A percentile compares a stretch with the other conserved stretches of the same genome.
These are phyloP conservation scores for Magnolia officinalis DNA, from an alignment of 164 flowering plant species.

Conservation along the genomic window DNA sequence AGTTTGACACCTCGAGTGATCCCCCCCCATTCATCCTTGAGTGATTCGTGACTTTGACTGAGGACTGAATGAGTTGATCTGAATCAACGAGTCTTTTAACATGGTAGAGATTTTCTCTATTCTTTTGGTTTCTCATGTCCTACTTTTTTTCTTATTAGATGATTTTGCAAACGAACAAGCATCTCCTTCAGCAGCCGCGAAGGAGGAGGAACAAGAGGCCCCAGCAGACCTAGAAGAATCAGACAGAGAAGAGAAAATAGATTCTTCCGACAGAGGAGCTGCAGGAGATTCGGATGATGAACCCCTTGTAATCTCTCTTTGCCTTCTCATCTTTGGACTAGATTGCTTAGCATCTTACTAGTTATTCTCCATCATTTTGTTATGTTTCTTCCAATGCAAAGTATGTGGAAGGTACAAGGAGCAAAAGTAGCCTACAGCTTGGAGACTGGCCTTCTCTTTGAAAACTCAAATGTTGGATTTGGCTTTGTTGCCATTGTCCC, in stretches of 20 bases:
- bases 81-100: too few species aligned
- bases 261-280: slow-evolving; percentile 19
- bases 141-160: slow-evolving; percentile 19
- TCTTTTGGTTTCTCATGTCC: background rate
- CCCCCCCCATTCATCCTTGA: background rate
- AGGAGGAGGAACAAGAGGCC: slow-evolving; percentile 19
- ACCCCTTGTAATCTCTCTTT: slow-evolving; percentile 45
- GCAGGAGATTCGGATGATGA: slow-evolving; percentile 63
- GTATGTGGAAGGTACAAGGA: slow-evolving; percentile 51
- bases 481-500: background rate
- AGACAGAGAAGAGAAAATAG: slow-evolving; percentile 18
- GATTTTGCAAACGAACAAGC: slow-evolving; percentile 27
- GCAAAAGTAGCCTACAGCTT: background rate
- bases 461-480: background rate
- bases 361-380: background rate
- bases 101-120: background rate
- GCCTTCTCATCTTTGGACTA: background rate
- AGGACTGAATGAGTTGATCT: background rate
- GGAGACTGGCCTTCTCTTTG: background rate
- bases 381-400: slow-evolving; percentile 35
- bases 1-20: background rate
- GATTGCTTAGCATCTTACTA: too few species aligned
- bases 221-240: slow-evolving; percentile 22
- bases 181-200: background rate
- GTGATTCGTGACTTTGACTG: background rate